Evolutionary conservation across 2,329 filamentous ascomycete genomes (phyloP), one percentile per base, ranked within the genome.

Genomic region (Penicillium aurantiogriseum): DNA sequence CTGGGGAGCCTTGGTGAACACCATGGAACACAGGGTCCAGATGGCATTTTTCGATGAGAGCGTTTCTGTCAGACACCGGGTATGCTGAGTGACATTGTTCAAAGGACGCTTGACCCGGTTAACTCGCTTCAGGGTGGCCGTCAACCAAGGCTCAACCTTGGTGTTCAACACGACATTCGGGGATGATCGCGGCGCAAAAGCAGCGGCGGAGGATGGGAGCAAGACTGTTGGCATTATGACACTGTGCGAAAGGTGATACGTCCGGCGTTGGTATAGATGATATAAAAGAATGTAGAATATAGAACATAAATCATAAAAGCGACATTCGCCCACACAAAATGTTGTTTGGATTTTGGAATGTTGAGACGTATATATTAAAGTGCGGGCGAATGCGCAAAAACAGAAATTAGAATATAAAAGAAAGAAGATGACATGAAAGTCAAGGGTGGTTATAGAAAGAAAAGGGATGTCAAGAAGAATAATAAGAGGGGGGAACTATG

Each of bases 111-210:
- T 99, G 70, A 97, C 87, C 67, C 90, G 86, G 83, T 96, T 97
- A 80, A 97, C 92, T 76, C 94, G 88, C 84, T 97, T 97, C 70
- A 99, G 83, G 11, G 92, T 96, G 73, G 92, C 90, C 36, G 94
- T 99, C 77, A 97, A 84, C 94, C 94, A 99, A 59, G 92, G 90
- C 80, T 97, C 92, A 71, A 95, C 87, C 81, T 94, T 96, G 74
- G 88, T 89, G 71, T 88, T 90, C 70, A 99, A 83, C 59, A 99
- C 94, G 67, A 99, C 91, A 74, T 95, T 97, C 76, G 96, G 93
- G 27, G 91, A 92, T 48, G 91, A 91, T 71, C 94, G 86, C 68
- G 93, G 93, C 69, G 93, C 93, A 81, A 97, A 99, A 71, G 94
- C 93, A 62, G 92, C 92, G 66, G 94, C 94, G 70, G 94, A 97